These are phyloP conservation scores for Penicillium bialowiezense DNA, from an alignment of 495 filamentous ascomycete species.

Conservation along the genomic window DNA sequence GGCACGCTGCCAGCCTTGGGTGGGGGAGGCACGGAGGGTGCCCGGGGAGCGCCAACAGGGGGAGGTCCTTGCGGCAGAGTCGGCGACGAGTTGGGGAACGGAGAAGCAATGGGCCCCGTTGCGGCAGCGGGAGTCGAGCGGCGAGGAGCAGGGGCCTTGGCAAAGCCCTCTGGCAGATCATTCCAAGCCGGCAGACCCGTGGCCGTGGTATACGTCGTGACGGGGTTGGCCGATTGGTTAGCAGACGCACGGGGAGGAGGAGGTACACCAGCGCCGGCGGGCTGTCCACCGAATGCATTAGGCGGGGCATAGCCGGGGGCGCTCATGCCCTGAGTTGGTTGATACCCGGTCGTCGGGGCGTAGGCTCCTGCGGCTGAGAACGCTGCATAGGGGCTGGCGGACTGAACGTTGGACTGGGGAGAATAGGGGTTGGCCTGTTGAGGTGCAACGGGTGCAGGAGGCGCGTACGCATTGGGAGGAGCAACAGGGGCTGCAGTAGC, in stretches of 20 bases:
- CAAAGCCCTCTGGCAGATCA: constrained; percentile 80
- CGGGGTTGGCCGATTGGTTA: constrained; percentile 52
- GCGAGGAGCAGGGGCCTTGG: constrained; percentile 66
- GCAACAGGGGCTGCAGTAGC: constrained; percentile 16
- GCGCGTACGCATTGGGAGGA: constrained; percentile 38
- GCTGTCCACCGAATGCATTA: constrained; percentile 41
- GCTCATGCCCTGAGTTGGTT: constrained; percentile 42
- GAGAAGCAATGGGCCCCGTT: constrained; percentile 55
- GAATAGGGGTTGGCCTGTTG: constrained; percentile 30
- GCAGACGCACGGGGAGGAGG: constrained; percentile 55
- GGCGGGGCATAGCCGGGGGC: constrained; percentile 25
- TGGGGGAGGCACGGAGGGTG: constrained; percentile 55
- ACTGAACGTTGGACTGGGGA: constrained; percentile 32
- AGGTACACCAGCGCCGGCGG: constrained; percentile 42
- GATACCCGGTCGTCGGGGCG: constrained; percentile 41
- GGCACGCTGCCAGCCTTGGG: constrained; percentile 43
- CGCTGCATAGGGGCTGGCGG: constrained; percentile 63
- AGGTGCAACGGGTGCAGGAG: constrained; percentile 20
- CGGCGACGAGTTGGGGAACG: constrained; percentile 66
- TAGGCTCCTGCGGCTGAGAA: constrained; percentile 35
- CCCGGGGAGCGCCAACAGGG: constrained; percentile 39
- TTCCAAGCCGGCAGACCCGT: constrained; percentile 84
- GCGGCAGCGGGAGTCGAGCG: constrained; percentile 65
- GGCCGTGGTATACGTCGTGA: constrained; percentile 64
- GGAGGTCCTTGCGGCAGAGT: constrained; percentile 49